phyloP scores from a whole-genome alignment of 2,329 filamentous ascomycete species.

The Podosphaera aphanis region DNA sequence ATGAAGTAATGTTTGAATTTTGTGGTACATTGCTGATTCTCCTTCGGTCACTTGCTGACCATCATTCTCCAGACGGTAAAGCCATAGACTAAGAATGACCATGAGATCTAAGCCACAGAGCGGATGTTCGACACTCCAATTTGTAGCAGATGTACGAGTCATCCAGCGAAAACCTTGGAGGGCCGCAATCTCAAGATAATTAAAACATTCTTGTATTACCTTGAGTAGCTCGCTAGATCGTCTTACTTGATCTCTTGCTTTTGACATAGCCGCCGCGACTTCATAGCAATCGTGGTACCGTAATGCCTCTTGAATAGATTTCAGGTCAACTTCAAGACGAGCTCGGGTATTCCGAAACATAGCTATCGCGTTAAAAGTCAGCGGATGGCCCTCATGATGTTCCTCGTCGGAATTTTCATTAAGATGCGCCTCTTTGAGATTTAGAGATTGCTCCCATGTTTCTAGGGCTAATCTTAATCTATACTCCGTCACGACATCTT shows the following conservation, averaged over 20 bases:
- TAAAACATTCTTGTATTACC: slow-evolving; percentile 91
- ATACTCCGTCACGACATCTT: slow-evolving; percentile 95
- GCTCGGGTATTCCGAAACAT: slow-evolving; percentile 87
- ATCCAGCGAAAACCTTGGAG: slow-evolving; percentile 92
- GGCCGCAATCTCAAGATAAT: slow-evolving; percentile 90
- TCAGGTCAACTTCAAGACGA: slow-evolving; percentile 81
- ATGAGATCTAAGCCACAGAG: slow-evolving; percentile 91
- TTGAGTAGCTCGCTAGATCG: slow-evolving; percentile 95
- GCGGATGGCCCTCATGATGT: slow-evolving; percentile 81
- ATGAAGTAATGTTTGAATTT: slow-evolving; percentile 71
- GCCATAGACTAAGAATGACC: slow-evolving; percentile 92
- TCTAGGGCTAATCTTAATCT: slow-evolving; percentile 86
- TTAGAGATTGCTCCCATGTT: slow-evolving; percentile 95
- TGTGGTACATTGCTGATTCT: slow-evolving; percentile 76
- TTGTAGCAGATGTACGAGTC: slow-evolving; percentile 87
- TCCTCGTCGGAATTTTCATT: slow-evolving; percentile 76
- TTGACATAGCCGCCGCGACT: slow-evolving; percentile 88
- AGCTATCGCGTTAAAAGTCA: slow-evolving; percentile 96
- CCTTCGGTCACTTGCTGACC: slow-evolving; percentile 72
- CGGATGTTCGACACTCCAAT: slow-evolving; percentile 97
- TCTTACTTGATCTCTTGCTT: slow-evolving; percentile 80
- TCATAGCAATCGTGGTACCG: slow-evolving; percentile 95
- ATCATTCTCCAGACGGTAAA: slow-evolving; percentile 98
- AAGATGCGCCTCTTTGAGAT: slow-evolving; percentile 76
- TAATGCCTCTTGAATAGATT: slow-evolving; percentile 78